Evolutionary conservation across 1,139 yeast species (phyloP).

Genomic region (Yarrowia galli): DNA sequence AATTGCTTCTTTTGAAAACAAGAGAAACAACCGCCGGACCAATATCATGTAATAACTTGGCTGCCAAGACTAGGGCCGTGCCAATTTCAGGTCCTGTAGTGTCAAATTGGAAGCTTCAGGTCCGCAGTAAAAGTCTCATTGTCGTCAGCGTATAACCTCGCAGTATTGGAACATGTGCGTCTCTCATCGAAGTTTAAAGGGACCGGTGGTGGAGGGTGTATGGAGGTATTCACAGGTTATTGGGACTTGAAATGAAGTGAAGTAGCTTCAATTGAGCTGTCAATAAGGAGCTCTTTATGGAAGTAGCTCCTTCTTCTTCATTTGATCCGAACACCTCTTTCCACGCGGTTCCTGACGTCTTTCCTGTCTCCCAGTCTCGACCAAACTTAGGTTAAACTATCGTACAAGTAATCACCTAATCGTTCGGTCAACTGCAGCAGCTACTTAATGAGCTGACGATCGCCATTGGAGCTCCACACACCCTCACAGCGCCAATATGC

Average conservation of each 20-base stretch:
- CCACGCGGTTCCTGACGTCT: no score
- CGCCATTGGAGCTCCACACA: background rate
- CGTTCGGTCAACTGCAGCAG: background rate
- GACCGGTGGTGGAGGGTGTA: background rate
- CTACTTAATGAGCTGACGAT: conserved; percentile 13
- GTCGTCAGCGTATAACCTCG: conserved; percentile 14
- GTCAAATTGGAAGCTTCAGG: conserved; percentile 12
- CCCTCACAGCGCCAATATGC: conserved; percentile 7
- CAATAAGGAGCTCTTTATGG: no score
- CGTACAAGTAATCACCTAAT: background rate
- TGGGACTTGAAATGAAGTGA: no score
- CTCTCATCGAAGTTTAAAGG: conserved; percentile 12
- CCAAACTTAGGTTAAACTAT: conserved; percentile 1
- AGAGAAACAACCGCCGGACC: background rate
- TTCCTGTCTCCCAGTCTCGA: no score
- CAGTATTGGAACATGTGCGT: conserved; percentile 22
- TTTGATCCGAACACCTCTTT: no score
- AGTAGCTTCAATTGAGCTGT: no score
- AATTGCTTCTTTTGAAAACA: background rate
- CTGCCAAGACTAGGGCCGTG: conserved; percentile 14
- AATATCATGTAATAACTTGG: no score
- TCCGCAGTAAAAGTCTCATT: conserved; percentile 5
- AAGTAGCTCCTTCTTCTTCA: no score
- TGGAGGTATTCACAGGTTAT: no score
- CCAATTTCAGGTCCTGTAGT: background rate